phyloP scores from a whole-genome alignment of 2,329 filamentous ascomycete species.

The Pseudogymnoascus sp. region DNA sequence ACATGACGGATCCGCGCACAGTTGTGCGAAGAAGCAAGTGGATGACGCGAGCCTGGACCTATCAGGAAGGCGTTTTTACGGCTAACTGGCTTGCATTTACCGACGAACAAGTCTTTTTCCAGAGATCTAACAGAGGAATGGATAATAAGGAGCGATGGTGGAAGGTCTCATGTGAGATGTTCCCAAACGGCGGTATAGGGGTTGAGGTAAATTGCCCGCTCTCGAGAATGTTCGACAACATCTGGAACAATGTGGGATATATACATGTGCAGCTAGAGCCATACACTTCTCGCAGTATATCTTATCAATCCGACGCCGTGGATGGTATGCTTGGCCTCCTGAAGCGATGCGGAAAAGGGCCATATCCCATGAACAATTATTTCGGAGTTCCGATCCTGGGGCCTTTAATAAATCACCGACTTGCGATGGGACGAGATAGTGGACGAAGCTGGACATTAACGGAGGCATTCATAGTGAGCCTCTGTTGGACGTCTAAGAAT shows the following conservation, averaged over 20 bases:
- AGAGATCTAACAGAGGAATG: background rate
- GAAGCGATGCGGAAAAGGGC: background rate
- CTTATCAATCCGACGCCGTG: background rate
- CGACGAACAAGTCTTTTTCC: slow-evolving; percentile 23
- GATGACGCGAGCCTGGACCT: slow-evolving; percentile 17
- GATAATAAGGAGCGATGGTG: background rate
- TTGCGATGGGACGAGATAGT: background rate
- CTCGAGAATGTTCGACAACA: background rate
- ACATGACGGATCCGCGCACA: background rate
- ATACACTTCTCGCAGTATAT: background rate
- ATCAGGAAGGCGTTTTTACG: slow-evolving; percentile 17
- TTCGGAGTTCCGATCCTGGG: background rate
- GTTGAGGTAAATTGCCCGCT: background rate
- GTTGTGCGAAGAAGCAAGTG: slow-evolving; percentile 10
- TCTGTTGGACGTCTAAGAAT: background rate
- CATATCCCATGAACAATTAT: background rate
- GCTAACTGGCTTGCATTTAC: slow-evolving; percentile 27
- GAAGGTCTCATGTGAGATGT: background rate
- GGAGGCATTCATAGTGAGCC: background rate
- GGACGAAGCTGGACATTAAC: background rate
- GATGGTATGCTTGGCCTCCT: background rate
- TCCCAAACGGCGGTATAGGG: background rate
- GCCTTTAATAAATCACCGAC: background rate
- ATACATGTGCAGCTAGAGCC: background rate
- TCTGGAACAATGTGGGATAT: background rate